Evolutionary conservation across 2,329 filamentous ascomycete species (phyloP), one percentile per base, ranked within the genome.

Genomic region (Cadophora gregata): DNA sequence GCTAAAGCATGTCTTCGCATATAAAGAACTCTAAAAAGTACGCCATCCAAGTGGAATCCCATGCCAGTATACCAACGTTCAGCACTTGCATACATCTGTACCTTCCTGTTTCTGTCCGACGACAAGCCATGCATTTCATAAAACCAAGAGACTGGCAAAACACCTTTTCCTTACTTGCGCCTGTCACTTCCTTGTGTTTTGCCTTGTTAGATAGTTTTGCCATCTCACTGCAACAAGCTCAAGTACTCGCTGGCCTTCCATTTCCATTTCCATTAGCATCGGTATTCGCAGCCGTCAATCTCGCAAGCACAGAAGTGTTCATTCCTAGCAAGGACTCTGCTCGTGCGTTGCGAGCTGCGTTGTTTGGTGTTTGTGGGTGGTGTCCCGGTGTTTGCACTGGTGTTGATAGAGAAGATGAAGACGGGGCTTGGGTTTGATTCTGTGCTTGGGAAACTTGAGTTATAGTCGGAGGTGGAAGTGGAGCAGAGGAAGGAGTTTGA

Each of bases 231-330:
- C 14, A 3, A 16, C 12, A 19, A 29, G 4, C 16, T 59, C 56
- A 45, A 4, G 38, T 10, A 59, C 56, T 59, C 5, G 36, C 36
- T 4, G 36, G 25, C 14, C 36, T 45, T 21, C 21, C 48, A 42
- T 33, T 5, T 33, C 36, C 51, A 21, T 58, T 56, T 1, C 3
- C 53, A 47, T 48, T 60, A 21, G 31, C 53, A 24, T n/a, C 31
- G 12, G 53, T 58, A 58, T 58, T 58, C 7, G 58, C 58, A 48
- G 58, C 19, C 16, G 58, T 60, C 38, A 60, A 33, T n/a, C 36
- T 31, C 16, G 8, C 42, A 2, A 60, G 19, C 4, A 9, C 42
- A 9, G 38, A 60, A 29, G 25, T 45, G 9, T 24, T 38, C 58
- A 60, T 60, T 3, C 25, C 42, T 29, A 45, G 25, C 5, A 60